Conservation (phyloP, 1,139 yeast species). For the Yamadazyma dushanensis region DNA sequence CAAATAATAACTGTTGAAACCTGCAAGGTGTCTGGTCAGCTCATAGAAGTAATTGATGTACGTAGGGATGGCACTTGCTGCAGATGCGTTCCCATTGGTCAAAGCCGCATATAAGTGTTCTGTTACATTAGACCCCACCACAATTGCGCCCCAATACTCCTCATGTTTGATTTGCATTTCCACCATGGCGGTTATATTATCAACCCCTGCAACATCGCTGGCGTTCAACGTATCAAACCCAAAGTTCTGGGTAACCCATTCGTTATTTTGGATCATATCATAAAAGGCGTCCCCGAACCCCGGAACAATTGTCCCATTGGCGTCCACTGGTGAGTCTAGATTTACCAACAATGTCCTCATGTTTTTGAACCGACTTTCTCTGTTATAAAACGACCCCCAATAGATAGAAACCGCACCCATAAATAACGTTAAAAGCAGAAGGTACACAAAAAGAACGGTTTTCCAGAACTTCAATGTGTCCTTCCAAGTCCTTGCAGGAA, state of each 20-base stretch:
- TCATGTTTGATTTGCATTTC: conserved; percentile 44
- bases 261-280: conserved; percentile 20
- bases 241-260: conserved; percentile 10
- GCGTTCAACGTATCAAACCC: conserved; percentile 5
- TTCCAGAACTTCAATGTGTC: conserved; percentile 1
- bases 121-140: conserved; percentile 48
- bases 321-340: conserved; percentile 35
- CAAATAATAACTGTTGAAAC: conserved; percentile 2
- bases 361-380: conserved; percentile 37
- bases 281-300: conserved; percentile 35
- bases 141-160: conserved; percentile 55
- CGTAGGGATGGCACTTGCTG: conserved; percentile 15
- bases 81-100: conserved; percentile 20
- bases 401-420: conserved; percentile 48
- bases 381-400: conserved; percentile 58
- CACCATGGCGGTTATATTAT: conserved; percentile 30
- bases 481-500: background rate
- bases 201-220: background rate
- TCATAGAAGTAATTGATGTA: conserved; percentile 45
- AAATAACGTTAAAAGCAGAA: conserved; percentile 16
- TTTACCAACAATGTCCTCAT: conserved; percentile 47
- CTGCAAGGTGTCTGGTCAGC: conserved; percentile 50
- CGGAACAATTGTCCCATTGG: conserved; percentile 22
- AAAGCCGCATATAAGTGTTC: conserved; percentile 32
- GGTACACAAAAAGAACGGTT: conserved; percentile 2